A percentile compares a stretch with the other conserved stretches of the same genome.
phyloP scores from a whole-genome alignment of 2,329 filamentous ascomycete genomes.

The Sphaerulina populicola region DNA sequence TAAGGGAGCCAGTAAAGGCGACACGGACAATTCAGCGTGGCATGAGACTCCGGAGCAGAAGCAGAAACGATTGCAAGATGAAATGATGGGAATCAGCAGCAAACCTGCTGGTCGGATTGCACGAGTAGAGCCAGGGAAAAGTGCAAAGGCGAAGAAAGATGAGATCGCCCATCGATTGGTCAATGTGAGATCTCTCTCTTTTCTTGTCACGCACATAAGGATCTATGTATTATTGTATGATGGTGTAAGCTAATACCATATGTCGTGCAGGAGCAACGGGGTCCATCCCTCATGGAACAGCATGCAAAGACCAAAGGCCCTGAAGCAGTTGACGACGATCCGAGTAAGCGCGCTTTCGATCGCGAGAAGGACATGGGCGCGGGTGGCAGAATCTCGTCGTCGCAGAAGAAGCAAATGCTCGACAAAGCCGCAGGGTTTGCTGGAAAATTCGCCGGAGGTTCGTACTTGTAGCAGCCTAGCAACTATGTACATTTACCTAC shows the following conservation, averaged over 20 bases:
- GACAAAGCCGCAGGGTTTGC: constrained; percentile 74
- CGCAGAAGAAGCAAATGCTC: constrained; percentile 69
- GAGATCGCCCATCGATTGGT: constrained; percentile 26
- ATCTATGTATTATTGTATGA: background rate
- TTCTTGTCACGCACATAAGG: background rate
- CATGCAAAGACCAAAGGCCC: constrained; percentile 41
- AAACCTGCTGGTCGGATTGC: background rate
- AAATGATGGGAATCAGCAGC: constrained; percentile 64
- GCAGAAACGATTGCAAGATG: constrained; percentile 66
- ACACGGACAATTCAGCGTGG: constrained; percentile 57
- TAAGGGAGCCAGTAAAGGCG: constrained; percentile 44
- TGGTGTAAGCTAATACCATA: constrained; percentile 15
- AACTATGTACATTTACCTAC: no score
- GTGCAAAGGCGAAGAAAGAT: constrained; percentile 14
- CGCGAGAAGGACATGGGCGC: constrained; percentile 82
- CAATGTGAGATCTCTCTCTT: background rate
- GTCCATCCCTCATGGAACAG: constrained; percentile 41
- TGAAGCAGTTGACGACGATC: constrained; percentile 65
- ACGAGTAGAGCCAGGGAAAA: constrained; percentile 2
- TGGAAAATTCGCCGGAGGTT: constrained; percentile 69
- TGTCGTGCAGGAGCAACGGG: constrained; percentile 36
- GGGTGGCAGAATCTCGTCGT: constrained; percentile 56
- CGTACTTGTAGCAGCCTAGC: constrained; percentile 41
- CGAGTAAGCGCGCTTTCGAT: constrained; percentile 81
- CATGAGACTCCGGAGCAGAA: constrained; percentile 88